phyloP scores from a whole-genome alignment of 202 grass and related monocot genomes.

The Sporobolus alterniflorus region DNA sequence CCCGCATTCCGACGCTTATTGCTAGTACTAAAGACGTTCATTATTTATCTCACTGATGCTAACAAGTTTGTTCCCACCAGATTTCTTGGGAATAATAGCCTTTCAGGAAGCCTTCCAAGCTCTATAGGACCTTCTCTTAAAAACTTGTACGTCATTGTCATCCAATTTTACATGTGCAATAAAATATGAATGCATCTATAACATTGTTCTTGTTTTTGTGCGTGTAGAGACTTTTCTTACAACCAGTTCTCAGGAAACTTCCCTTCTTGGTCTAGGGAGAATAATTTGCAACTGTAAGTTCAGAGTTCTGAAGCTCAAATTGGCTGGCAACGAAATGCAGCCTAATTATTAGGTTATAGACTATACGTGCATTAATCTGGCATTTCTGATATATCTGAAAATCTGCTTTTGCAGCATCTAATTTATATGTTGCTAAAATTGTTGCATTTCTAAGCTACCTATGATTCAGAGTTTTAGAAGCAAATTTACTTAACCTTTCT shows the following conservation, averaged over 20 bases:
- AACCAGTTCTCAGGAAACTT: slow-evolving; percentile 80
- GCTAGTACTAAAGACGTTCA: background rate
- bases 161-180: background rate
- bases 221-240: slow-evolving; percentile 89
- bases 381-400: slow-evolving; percentile 2
- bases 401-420: too few species aligned
- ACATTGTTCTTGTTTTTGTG: background rate
- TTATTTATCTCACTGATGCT: slow-evolving; percentile 9
- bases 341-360: background rate
- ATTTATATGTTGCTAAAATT: too few species aligned
- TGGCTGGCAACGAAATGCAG: background rate
- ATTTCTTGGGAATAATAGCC: slow-evolving; percentile 91
- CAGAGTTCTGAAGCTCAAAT: slow-evolving; percentile 16
- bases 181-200: slow-evolving; percentile 26
- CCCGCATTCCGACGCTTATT: slow-evolving; percentile 19
- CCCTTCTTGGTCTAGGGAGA: slow-evolving; percentile 66
- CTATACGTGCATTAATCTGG: background rate
- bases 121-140: slow-evolving; percentile 51
- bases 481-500: too few species aligned
- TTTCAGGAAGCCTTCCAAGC: slow-evolving; percentile 71
- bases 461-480: too few species aligned
- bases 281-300: slow-evolving; percentile 71
- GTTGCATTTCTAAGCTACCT: too few species aligned
- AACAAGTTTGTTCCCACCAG: slow-evolving; percentile 18
- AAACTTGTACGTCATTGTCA: slow-evolving; percentile 50